Evolutionary conservation across 805 yeast genomes (phyloP).

Genomic region (Starmerella vitae): DNA sequence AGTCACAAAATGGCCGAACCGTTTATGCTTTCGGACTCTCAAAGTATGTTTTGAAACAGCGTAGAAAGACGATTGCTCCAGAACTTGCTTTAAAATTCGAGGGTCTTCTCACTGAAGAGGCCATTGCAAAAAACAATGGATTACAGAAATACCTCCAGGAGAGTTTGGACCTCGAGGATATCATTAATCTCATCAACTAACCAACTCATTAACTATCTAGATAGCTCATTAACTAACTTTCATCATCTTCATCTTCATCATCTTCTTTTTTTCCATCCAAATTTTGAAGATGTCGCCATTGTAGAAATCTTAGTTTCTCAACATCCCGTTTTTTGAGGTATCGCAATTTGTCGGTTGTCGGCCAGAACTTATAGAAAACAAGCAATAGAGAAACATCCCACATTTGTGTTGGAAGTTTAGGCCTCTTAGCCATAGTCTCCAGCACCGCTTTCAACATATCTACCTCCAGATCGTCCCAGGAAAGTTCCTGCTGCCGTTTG

Average conservation of each 20-base stretch:
- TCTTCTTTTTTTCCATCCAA: too few species aligned
- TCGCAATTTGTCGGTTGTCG: neutral
- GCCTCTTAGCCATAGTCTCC: conserved; percentile 3
- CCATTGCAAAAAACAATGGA: conserved; percentile 25
- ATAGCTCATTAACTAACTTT: too few species aligned
- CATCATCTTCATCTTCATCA: too few species aligned
- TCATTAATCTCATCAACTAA: conserved; percentile 10
- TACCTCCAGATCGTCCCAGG: neutral
- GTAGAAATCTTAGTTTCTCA: conserved; percentile 6
- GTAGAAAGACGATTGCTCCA: conserved; percentile 63
- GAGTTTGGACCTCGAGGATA: conserved; percentile 18
- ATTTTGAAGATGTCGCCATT: neutral
- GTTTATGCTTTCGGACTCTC: conserved; percentile 51
- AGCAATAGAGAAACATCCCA: conserved; percentile 6
- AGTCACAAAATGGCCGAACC: conserved; percentile 21
- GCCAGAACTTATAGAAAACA: conserved; percentile 5
- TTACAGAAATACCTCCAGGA: conserved; percentile 15
- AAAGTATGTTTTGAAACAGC: conserved; percentile 69
- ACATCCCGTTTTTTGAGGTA: conserved; percentile 3
- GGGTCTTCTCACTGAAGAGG: conserved; percentile 44
- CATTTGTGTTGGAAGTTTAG: neutral
- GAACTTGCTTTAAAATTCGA: conserved; percentile 41
- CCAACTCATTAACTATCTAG: too few species aligned
- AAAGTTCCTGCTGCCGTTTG: neutral
- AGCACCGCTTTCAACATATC: conserved; percentile 1